A percentile compares a stretch with the other conserved stretches of the same genome.
phyloP scores from a whole-genome alignment of 768 basidiomycete species.

The Hortiboletus campestris region DNA sequence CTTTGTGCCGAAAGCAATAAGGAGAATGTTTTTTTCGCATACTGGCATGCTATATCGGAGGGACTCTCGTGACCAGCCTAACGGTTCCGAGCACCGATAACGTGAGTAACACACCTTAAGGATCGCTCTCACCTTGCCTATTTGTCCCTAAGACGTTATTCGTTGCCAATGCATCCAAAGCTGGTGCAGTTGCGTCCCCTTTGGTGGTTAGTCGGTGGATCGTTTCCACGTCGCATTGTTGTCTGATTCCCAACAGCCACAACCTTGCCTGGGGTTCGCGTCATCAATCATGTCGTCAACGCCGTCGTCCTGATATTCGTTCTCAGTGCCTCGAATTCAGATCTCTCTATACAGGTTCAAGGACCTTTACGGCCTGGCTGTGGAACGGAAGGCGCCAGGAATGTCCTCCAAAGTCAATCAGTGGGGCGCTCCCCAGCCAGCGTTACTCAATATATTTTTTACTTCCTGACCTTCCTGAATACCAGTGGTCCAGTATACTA shows the following conservation, averaged over 20 bases:
- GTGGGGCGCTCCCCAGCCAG: constrained; percentile 32
- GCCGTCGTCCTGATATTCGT: constrained; percentile 50
- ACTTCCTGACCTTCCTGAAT: constrained; percentile 32
- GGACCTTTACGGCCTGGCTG: constrained; percentile 47
- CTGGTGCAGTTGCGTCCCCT: constrained; percentile 32
- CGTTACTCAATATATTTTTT: constrained; percentile 33
- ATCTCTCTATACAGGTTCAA: constrained; percentile 55
- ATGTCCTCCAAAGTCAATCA: constrained; percentile 38
- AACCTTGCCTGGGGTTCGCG: constrained; percentile 43
- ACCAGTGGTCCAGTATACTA: constrained; percentile 39
- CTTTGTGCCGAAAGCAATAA: constrained; percentile 41
- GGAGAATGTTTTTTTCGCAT: constrained; percentile 40
- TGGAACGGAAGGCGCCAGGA: constrained; percentile 46
- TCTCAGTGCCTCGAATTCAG: constrained; percentile 47
- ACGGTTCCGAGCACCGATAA: constrained; percentile 40
- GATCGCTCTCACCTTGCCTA: constrained; percentile 9
- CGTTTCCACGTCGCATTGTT: constrained; percentile 10
- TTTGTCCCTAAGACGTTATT: constrained; percentile 26
- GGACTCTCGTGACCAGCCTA: constrained; percentile 40
- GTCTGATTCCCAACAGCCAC: constrained; percentile 32
- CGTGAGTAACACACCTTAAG: constrained; percentile 20
- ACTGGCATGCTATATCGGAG: constrained; percentile 30
- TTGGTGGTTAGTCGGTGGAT: constrained; percentile 44
- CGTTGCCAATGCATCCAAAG: constrained; percentile 23
- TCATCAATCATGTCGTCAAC: constrained; percentile 41